Conservation (phyloP, 2,329 filamentous ascomycete genomes). For the Diplodia scrobiculata region DNA sequence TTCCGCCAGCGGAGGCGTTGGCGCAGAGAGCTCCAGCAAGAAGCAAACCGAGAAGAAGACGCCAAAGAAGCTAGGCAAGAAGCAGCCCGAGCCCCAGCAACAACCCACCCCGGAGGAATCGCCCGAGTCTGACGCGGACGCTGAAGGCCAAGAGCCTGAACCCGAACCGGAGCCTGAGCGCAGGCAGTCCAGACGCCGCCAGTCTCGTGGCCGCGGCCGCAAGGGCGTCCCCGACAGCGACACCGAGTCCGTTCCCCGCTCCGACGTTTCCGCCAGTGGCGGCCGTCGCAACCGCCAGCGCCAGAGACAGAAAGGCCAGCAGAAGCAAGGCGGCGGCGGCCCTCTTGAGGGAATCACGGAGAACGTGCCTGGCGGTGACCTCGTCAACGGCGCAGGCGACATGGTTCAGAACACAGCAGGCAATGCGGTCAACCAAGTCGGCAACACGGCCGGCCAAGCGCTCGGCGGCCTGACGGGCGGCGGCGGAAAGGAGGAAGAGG, state of each 20-base stretch:
- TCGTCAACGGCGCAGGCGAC: slow-evolving; percentile 56
- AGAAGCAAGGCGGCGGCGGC: slow-evolving; percentile 46
- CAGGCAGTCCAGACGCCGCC: slow-evolving; percentile 52
- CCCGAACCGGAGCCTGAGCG: slow-evolving; percentile 46
- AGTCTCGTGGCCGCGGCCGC: slow-evolving; percentile 55
- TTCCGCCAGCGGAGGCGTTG: slow-evolving; percentile 31
- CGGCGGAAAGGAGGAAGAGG: slow-evolving; percentile 42
- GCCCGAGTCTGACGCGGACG: slow-evolving; percentile 48
- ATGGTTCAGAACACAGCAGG: slow-evolving; percentile 60
- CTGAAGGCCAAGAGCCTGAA: slow-evolving; percentile 52
- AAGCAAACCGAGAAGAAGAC: slow-evolving; percentile 53
- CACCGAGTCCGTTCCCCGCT: slow-evolving; percentile 57
- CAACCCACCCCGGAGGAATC: slow-evolving; percentile 49
- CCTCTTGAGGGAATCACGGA: slow-evolving; percentile 61
- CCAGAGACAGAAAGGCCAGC: slow-evolving; percentile 51
- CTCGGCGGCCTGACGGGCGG: slow-evolving; percentile 53
- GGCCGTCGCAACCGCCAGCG: slow-evolving; percentile 61
- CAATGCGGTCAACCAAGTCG: slow-evolving; percentile 53
- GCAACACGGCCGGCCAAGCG: slow-evolving; percentile 50
- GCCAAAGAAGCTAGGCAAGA: slow-evolving; percentile 54
- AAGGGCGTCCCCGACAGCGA: slow-evolving; percentile 51
- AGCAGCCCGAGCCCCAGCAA: slow-evolving; percentile 50
- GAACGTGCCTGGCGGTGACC: slow-evolving; percentile 55
- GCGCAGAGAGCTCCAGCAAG: slow-evolving; percentile 33
- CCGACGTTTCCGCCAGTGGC: slow-evolving; percentile 56